Base-by-base conservation (phyloP, 1,284 basidiomycete species). In the Phellopilus nigrolimitatus region DNA sequence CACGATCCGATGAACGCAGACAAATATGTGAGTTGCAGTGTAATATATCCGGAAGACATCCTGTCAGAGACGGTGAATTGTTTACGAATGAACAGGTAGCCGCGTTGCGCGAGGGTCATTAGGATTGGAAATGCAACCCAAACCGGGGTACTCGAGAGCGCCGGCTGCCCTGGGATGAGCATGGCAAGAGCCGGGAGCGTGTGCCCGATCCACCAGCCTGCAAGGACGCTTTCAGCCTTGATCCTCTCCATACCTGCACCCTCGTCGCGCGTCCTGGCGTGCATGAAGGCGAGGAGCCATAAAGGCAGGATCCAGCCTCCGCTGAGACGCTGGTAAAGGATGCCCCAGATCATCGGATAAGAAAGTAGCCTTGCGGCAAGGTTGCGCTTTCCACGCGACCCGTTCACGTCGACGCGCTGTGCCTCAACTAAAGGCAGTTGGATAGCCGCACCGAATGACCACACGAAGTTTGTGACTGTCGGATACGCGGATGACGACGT, bases 71-170 rank as follows among this genome's bases (percentile, higher is more conserved):
- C 7, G 2, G 43, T 38, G 12, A 44, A 3, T 3, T 21, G 28
- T 30, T 19, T 17, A 17, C 54, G 54, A 15, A 52, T 15, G 31
- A 28, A 41, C 13, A 47, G 41, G 34, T 55, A 55, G 30, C 19
- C 13, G 10, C 13, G 17, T 27, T 55, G 54, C 6, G 27, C 43
- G 37, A 51, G 24, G 17, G 49, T 42, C 54, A 55, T 55, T 15
- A 55, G 54, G 41, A 55, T 55, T 6, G 54, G 54, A 43, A 55
- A 55, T 13, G 44, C 54, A 10, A 55, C 37, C 54, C 54, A 55
- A 30, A 55, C 15, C 15, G 54, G 54, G 2, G 49, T 22, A 4
- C 46, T 30, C 3, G n/a, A 22, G 15, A 55, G 39, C 7, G 54
- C 43, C 25, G 54, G 49, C 19, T 51, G 54, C 19, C 49, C 49